Percentiles rank a stretch among this genome's conserved stretches.
Conservation (phyloP, 1,284 basidiomycete genomes). For the Ceraceosorus guamensis region DNA sequence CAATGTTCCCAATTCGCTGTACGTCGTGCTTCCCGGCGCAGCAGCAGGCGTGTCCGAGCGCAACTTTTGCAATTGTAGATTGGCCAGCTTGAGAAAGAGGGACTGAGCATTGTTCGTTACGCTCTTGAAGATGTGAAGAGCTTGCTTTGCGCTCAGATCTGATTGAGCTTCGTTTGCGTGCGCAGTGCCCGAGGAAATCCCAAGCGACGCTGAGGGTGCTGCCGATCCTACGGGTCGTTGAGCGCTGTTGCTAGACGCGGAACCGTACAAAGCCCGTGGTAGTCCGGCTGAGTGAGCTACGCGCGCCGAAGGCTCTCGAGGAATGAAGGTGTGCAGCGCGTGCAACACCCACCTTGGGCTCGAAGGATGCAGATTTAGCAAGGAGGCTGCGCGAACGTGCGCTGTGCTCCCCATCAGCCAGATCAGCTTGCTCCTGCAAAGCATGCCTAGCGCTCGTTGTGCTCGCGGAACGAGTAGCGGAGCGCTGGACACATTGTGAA, state of each 20-base stretch:
- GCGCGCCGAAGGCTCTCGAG: neutral
- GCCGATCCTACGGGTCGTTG: too few relatives aligned
- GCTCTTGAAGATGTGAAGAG: neutral
- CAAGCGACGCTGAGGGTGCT: too few relatives aligned
- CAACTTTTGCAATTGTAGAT: too few relatives aligned
- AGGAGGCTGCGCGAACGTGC: neutral
- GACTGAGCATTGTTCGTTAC: neutral
- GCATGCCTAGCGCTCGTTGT: neutral
- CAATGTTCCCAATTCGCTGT: neutral
- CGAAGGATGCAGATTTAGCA: too few relatives aligned
- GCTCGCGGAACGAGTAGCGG: neutral
- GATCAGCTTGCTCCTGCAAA: neutral
- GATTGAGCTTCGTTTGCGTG: too few relatives aligned
- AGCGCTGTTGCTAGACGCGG: too few relatives aligned
- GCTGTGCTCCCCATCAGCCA: neutral
- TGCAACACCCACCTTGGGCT: neutral
- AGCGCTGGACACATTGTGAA: neutral
- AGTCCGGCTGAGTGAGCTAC: neutral
- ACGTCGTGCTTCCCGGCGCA: too few relatives aligned
- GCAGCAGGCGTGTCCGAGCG: too few relatives aligned
- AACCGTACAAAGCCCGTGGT: neutral
- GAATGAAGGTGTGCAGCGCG: neutral
- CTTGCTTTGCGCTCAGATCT: neutral
- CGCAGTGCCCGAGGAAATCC: too few relatives aligned
- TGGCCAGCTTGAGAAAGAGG: neutral